Evolutionary conservation across 2,329 filamentous ascomycete genomes (phyloP), one percentile per base, ranked within the genome.

Genomic region (Hypoxylon sp.): DNA sequence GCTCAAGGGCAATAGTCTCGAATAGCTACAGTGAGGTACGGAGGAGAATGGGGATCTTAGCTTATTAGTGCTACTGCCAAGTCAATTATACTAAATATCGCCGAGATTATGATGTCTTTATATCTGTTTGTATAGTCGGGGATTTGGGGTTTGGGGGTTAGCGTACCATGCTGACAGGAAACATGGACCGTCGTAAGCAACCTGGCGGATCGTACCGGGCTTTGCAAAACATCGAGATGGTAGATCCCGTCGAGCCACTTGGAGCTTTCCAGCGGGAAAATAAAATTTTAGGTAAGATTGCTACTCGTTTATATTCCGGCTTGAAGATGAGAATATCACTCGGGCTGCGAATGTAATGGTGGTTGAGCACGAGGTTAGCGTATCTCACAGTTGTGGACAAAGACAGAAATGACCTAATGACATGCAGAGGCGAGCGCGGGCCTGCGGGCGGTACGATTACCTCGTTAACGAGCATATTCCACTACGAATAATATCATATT

Each of bases 161-260:
- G 62, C 49, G 62, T 69, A 71, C 66, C 65, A 66, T 14, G 51
- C 33, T 51, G 51, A 44, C 20, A 62, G 49, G 22, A 59, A 69
- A 59, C 35, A 31, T 68, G 63, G 66, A 6, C 46, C 31, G 53
- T 51, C 48, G 37, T 44, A 64, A 68, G 48, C 66, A 60, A 55
- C 51, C 56, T 40, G 13, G 62, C 62, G 55, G 69, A 69, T 69
- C 66, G 62, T 61, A 66, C 65, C 69, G 58, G 13, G 33, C 25
- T 68, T 61, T 65, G 35, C 11, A 64, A 53, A 56, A 42, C 37
- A 63, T 66, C 54, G 44, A 70, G 61, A 70, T 68, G 55, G 54
- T 42, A 64, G 68, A 68, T 68, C 64, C 60, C 30, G 25, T 62
- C 35, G 54, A 56, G 53, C 44, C 56, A 64, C 40, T 46, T 22